These are phyloP conservation scores for Tolypocladium capitatum DNA, from an alignment of 2,329 filamentous ascomycete genomes.

Conservation along the genomic window DNA sequence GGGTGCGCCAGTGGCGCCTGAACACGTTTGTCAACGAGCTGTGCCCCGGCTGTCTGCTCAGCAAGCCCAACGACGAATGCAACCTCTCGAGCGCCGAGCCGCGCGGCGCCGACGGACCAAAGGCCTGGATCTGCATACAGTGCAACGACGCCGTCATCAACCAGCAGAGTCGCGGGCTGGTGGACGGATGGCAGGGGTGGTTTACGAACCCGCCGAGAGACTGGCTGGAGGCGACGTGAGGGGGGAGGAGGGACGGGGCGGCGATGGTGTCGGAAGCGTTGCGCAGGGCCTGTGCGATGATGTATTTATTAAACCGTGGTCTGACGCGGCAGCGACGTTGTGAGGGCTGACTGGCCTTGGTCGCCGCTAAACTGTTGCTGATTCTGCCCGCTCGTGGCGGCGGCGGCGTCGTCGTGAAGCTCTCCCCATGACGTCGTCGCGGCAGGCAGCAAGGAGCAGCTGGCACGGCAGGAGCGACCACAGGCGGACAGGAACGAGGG, in stretches of 20 bases:
- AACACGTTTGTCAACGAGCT: slow-evolving; percentile 8
- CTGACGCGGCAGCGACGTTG: neutral
- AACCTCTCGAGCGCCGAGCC: neutral
- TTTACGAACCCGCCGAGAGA: neutral
- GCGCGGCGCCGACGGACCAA: neutral
- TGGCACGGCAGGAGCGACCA: no score
- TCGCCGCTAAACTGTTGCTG: neutral
- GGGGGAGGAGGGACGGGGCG: neutral
- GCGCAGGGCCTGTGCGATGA: neutral
- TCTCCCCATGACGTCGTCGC: neutral
- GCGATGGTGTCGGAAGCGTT: neutral
- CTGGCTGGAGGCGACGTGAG: neutral
- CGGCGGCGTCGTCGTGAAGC: neutral
- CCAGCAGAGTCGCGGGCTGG: neutral
- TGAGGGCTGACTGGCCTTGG: neutral
- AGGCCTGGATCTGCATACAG: slow-evolving; percentile 19
- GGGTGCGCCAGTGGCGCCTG: slow-evolving; percentile 15
- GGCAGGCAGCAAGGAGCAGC: no score
- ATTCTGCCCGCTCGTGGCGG: neutral
- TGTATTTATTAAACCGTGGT: neutral
- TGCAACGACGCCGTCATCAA: slow-evolving; percentile 13
- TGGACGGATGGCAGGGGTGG: neutral
- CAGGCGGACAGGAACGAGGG: neutral
- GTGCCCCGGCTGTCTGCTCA: slow-evolving; percentile 19
- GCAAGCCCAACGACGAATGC: neutral